Conservation (phyloP, 805 yeast species). For the Ogataea siamensis region DNA sequence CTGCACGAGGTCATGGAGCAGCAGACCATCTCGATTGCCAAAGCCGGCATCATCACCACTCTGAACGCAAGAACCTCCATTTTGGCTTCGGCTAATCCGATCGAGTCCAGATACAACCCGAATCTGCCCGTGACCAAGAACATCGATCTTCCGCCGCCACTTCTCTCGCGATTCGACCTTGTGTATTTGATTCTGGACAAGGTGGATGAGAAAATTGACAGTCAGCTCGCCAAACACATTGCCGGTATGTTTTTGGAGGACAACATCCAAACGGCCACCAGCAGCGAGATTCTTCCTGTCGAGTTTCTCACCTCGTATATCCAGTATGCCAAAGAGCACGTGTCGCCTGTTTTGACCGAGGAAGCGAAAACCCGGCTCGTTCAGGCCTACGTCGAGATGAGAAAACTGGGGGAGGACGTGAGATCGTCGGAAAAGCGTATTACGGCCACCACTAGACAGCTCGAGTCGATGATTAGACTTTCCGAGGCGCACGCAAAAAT, state of each 20-base stretch:
- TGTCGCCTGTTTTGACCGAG: conserved; percentile 73
- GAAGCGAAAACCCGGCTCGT: conserved; percentile 86
- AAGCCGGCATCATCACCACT: conserved; percentile 97
- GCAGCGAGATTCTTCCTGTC: conserved; percentile 71
- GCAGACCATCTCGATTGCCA: conserved; percentile 96
- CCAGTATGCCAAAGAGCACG: conserved; percentile 88
- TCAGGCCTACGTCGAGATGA: conserved; percentile 85
- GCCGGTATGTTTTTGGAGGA: conserved; percentile 92
- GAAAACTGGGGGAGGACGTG: conserved; percentile 89
- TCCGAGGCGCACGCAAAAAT: conserved; percentile 97
- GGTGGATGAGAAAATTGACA: conserved; percentile 81
- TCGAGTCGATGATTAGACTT: conserved; percentile 92
- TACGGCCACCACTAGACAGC: conserved; percentile 96
- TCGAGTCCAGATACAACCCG: conserved; percentile 94
- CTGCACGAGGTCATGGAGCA: conserved; percentile 99
- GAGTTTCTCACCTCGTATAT: conserved; percentile 87
- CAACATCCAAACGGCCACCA: conserved; percentile 67
- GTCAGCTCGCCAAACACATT: conserved; percentile 85
- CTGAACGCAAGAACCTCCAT: conserved; percentile 95
- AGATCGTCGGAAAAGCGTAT: conserved; percentile 84
- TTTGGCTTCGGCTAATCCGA: conserved; percentile 95
- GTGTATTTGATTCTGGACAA: conserved; percentile 90
- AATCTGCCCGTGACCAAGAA: conserved; percentile 90
- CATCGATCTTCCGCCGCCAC: conserved; percentile 95
- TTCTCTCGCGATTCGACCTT: conserved; percentile 90